Evolutionary conservation across 176 grass and related monocot genomes (phyloP), one percentile per base, ranked within the genome.

Genomic region (Phyllostachys edulis): DNA sequence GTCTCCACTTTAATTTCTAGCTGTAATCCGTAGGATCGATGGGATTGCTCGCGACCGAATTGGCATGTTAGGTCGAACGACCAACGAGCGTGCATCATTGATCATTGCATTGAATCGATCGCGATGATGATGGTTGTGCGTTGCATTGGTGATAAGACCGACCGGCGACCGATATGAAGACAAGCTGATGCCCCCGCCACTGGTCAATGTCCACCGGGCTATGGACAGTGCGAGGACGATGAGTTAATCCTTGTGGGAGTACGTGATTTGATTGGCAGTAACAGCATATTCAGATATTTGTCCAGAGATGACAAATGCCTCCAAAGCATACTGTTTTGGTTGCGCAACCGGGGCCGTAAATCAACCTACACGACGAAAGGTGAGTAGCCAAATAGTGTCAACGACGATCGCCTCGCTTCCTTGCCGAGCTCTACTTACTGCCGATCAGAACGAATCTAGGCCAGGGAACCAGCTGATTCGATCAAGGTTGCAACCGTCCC

Each of bases 181-280:
- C 54, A 37, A 45, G 6, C 1, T 0, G 7, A 4, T 63, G 74
- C 38, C 67, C 61, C 81, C 81, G 52, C 81, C 81, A 89, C 32
- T 0, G 75, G 74, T 78, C 67, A 55, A 52, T 88, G 86, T 65
- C 86, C 57, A 83, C 67, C 73, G 76, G 46, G 66, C 13, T 8
- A 45, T 69, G 65, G 26, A 32, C 54, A 7, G n/a, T 50, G 3
- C 67, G n/a, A 76, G 50, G 49, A 44, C 27, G 67, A 36, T 41
- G 46, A 36, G 1, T 18, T 20, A 50, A 9, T 39, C 54, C 47
- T 29, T 5, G 20, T 84, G n/a, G 16, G 0, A 16, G n/a, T 54
- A 21, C 26, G 41, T 24, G 38, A 37, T 62, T 34, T 71, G 73
- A 71, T 61, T 37, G 67, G 47, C 47, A 38, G 20, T 26, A 36